Evolutionary conservation across 768 basidiomycete genomes (phyloP), one percentile per base, ranked within the genome.

Genomic region (Cystobasidium ongulense): DNA sequence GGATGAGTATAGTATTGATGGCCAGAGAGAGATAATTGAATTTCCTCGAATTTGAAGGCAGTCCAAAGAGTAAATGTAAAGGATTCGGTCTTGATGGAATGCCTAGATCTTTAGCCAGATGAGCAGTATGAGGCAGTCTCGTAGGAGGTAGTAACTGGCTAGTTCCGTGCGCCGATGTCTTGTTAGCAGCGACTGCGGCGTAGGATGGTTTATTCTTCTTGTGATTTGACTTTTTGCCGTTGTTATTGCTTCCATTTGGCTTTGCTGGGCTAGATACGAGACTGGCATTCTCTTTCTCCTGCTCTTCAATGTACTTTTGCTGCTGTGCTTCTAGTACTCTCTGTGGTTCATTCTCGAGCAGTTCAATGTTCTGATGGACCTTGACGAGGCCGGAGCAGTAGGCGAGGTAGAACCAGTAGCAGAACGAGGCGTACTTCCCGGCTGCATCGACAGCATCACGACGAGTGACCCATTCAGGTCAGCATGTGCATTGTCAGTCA

Each of bases 1-100:
- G 74, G 31, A 84, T 76, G 1, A 85, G 77, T 29, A 82, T 31
- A 0, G 81, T 79, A 80, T 85, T 85, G 78, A 84, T 79, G n/a
- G 77, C 46, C 43, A 84, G 72, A 15, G 76, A 36, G 64, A 75
- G 0, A 0, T 31, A 31, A 74, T 79, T 79, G 63, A 78, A 62
- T 52, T 64, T 31, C 33, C 52, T 25, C 2, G 71, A 73, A 3
- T 33, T 46, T 13, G 77, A 66, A 33, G 73, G 73, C 13, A 73
- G 29, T 1, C 75, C 75, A 43, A 70, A 25, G 2, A 77, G 46
- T 11, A 71, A 25, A 18, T 63, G 33, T 25, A 77, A 29, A 17
- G 63, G 31, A 29, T 62, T 35, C 2, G 74, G 74, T n/a, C 59
- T 38, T 31, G 70, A 38, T n/a, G 65, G 71, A 36, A 64, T 46